Conservation (phyloP, 768 basidiomycete species). For the Pseudohyphozyma bogoriensis region DNA sequence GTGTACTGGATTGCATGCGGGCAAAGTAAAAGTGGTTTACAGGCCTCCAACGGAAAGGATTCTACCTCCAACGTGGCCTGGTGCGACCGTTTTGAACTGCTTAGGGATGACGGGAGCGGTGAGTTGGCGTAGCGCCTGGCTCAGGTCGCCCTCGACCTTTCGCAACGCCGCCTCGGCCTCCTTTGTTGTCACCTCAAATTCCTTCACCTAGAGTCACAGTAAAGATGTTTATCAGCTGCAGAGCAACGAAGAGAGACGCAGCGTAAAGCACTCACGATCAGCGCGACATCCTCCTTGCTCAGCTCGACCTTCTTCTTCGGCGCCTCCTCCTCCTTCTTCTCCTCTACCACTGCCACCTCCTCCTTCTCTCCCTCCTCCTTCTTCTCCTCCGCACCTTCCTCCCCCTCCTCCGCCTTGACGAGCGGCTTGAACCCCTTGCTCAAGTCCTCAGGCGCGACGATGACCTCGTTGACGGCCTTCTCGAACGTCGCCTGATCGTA, state of each 20-base stretch:
- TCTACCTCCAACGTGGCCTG: too few species aligned
- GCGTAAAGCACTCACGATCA: neutral
- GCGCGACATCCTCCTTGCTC: neutral
- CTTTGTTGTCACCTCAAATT: neutral
- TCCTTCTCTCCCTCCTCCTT: neutral
- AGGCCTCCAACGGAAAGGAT: too few species aligned
- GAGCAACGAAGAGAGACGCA: too few species aligned
- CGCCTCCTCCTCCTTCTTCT: neutral
- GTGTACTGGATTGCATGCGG: too few species aligned
- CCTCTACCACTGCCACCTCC: neutral
- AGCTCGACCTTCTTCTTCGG: neutral
- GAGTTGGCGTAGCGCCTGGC: neutral
- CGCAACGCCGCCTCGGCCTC: neutral
- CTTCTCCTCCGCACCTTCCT: neutral
- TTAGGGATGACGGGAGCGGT: too few species aligned
- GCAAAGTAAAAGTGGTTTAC: too few species aligned
- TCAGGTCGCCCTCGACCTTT: neutral
- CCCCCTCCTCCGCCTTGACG: neutral
- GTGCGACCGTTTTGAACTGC: too few species aligned
- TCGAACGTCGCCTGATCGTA: constrained; percentile 1
- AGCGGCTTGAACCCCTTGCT: neutral
- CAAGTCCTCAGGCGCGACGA: neutral
- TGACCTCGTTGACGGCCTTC: neutral
- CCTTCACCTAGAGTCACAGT: neutral
- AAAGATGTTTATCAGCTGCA: neutral